Base-by-base conservation (phyloP, 1,139 yeast species). In the Eremothecium gossypii region DNA sequence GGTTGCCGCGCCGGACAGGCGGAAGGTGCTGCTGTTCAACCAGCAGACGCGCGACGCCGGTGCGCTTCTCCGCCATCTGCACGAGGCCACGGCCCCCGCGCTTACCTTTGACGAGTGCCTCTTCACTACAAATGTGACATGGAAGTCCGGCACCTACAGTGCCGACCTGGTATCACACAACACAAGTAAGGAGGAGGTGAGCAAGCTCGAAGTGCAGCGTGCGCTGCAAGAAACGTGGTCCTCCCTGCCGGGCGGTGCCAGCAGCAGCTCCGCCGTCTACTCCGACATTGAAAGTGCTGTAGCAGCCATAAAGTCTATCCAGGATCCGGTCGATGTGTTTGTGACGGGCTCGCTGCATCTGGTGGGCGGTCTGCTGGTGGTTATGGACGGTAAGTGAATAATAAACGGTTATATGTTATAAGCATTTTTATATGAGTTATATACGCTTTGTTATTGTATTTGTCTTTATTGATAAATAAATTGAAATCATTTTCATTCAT, bases 261-360 rank as follows among this genome's bases (percentile, higher is more conserved):
- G 53, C 6, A 57, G 70, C 8, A 55, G 70, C 14, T 72, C 74
- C 28, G 77, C 74, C 48, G 77, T 91, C 1, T 74, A 79, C 51
- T 74, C 76, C 33, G 86, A 79, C 53, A 84, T 93, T 38, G 95
- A 91, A 61, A 74, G 83, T 1, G 79, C 91, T 6, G 75, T 80
- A 11, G 70, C 76, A 33, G 68, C 73, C 62, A 55, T 76, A 58
- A 58, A 73, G 63, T 46, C 63, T 13, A 69, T 64, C 44, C 27
- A 46, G 8, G 54, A 56, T 7, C 61, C 64, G 2, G 66, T 79
- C 14, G 89, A 87, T 50, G 94, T 87, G 1, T 81, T 87, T 65
- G 96, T 87, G 0, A 84, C 95, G 48, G 99, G 99, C 1, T 89
- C 97, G 20, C 68, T 93, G 49, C 96, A 89, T 61, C 68, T 93